Conservation (phyloP, 768 basidiomycete genomes). For the Suillus placidus region DNA sequence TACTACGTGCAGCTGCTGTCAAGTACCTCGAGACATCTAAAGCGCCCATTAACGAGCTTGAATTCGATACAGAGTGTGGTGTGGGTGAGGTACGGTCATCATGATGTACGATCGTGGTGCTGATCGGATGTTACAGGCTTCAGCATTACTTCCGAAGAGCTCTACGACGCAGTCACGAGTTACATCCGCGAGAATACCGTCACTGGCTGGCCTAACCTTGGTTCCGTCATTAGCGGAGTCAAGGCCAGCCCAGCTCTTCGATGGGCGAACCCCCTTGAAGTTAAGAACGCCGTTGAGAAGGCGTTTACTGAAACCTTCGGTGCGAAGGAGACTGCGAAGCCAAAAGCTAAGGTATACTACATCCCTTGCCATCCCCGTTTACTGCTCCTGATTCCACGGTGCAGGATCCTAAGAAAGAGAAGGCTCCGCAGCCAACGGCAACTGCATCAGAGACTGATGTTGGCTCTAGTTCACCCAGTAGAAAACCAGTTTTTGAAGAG, state of each 20-base stretch:
- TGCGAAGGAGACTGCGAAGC: slow-evolving; percentile 63
- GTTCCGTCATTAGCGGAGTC: slow-evolving; percentile 63
- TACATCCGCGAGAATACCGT: slow-evolving; percentile 59
- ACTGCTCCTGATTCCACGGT: neutral
- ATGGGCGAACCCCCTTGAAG: slow-evolving; percentile 83
- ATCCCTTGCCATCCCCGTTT: neutral
- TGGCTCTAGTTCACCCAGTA: slow-evolving; percentile 38
- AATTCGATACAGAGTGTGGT: slow-evolving; percentile 82
- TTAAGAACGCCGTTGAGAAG: slow-evolving; percentile 80
- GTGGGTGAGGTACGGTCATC: slow-evolving; percentile 64
- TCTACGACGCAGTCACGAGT: slow-evolving; percentile 55
- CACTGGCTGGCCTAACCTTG: slow-evolving; percentile 77
- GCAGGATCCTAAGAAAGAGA: slow-evolving; percentile 56
- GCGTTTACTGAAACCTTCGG: slow-evolving; percentile 73
- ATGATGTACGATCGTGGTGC: slow-evolving; percentile 9
- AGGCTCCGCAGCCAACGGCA: slow-evolving; percentile 28
- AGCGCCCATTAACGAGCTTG: slow-evolving; percentile 61
- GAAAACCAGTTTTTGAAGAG: slow-evolving; percentile 83
- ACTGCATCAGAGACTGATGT: slow-evolving; percentile 40
- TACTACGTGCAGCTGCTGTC: slow-evolving; percentile 44
- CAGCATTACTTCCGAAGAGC: slow-evolving; percentile 67
- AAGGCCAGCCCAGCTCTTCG: slow-evolving; percentile 65
- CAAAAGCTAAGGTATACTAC: slow-evolving; percentile 61
- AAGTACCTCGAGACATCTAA: slow-evolving; percentile 71
- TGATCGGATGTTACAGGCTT: slow-evolving; percentile 57